Evolutionary conservation across 768 basidiomycete genomes (phyloP).

Genomic region (Rhizopogon salebrosus): DNA sequence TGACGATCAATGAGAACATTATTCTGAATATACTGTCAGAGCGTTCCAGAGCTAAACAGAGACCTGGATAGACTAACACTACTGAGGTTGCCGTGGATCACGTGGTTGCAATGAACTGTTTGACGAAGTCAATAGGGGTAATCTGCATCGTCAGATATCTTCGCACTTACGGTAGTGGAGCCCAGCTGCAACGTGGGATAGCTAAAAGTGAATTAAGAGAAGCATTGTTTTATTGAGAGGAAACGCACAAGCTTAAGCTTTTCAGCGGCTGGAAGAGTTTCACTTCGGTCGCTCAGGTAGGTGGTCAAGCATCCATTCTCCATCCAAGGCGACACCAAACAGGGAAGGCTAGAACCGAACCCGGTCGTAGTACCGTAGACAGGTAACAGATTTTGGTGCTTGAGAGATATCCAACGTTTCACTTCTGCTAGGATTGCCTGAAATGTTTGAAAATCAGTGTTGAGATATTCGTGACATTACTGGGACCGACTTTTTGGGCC

Average conservation of each 20-base stretch:
- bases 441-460: not conserved
- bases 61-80: not conserved
- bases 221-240: not conserved
- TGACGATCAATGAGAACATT: constrained; percentile 31
- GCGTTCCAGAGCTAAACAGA: not conserved
- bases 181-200: not conserved
- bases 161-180: constrained; percentile 5
- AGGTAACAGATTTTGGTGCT: constrained; percentile 17
- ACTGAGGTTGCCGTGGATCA: constrained; percentile 8
- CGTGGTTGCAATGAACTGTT: not conserved
- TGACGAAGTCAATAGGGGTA: not conserved
- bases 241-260: constrained; percentile 16
- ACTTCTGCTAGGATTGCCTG: constrained; percentile 6
- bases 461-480: not conserved
- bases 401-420: constrained; percentile 14
- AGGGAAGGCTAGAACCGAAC: constrained; percentile 16
- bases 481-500: not conserved
- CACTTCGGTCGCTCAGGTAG: constrained; percentile 8
- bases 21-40: not conserved
- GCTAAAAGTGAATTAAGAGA: not conserved
- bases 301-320: constrained; percentile 11
- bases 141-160: not conserved
- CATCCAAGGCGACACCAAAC: constrained; percentile 19
- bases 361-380: constrained; percentile 14
- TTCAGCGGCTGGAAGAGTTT: constrained; percentile 3